These are phyloP conservation scores for Neurospora tetrasperma DNA, from an alignment of 495 filamentous ascomycete species.

Conservation along the genomic window DNA sequence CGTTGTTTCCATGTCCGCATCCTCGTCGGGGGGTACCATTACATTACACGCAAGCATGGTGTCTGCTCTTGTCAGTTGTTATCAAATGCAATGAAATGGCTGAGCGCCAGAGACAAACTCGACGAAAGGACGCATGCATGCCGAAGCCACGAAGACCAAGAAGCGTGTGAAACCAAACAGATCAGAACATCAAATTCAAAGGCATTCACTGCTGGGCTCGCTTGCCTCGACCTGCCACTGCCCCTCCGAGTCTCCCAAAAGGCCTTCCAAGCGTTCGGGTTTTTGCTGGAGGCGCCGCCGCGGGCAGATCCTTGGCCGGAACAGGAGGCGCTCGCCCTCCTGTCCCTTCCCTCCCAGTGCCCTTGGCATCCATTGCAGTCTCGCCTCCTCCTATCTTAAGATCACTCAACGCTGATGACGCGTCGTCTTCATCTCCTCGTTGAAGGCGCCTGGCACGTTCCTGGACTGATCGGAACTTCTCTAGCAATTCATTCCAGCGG, in stretches of 20 bases:
- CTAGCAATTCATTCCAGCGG: conserved; percentile 88
- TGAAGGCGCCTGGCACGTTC: conserved; percentile 55
- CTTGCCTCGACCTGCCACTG: conserved; percentile 50
- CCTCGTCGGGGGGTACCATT: conserved; percentile 3
- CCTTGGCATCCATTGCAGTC: conserved; percentile 34
- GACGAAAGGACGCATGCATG: background rate
- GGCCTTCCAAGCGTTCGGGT: conserved; percentile 46
- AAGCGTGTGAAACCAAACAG: background rate
- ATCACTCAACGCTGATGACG: conserved; percentile 26
- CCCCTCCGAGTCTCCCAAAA: conserved; percentile 56
- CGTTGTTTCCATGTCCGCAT: background rate
- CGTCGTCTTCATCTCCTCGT: conserved; percentile 33
- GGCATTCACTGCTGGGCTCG: conserved; percentile 28
- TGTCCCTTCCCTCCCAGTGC: conserved; percentile 25
- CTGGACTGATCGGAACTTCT: conserved; percentile 86
- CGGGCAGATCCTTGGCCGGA: conserved; percentile 33
- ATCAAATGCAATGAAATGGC: conserved; percentile 3
- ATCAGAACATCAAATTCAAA: conserved; percentile 10
- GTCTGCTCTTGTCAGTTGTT: conserved; percentile 10
- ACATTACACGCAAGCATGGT: conserved; percentile 11
- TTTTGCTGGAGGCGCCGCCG: conserved; percentile 12
- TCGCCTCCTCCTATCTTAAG: conserved; percentile 31
- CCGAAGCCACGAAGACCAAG: background rate
- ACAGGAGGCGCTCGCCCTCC: conserved; percentile 27
- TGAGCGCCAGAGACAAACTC: background rate